Conservation (phyloP, 2,329 filamentous ascomycete species). For the Tolypocladium album region DNA sequence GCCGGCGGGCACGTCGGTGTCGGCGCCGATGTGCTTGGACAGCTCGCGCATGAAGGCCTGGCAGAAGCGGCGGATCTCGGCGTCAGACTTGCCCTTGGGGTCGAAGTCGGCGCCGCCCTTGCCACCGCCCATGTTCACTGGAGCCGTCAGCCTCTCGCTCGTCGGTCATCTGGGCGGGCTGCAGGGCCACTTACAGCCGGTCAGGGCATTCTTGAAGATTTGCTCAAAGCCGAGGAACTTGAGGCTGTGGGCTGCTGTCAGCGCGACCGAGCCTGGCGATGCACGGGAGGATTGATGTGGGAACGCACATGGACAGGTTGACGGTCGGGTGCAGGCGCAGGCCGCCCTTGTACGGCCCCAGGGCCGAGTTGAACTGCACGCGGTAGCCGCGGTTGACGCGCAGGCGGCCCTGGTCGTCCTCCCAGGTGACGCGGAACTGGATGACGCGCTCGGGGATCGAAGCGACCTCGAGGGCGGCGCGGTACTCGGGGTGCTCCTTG, state of each 20-base stretch:
- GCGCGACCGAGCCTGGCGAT: background rate
- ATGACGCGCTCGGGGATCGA: conserved; percentile 90
- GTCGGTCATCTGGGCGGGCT: background rate
- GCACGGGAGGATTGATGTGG: too few relatives aligned
- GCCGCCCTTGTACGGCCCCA: conserved; percentile 97
- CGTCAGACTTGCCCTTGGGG: conserved; percentile 96
- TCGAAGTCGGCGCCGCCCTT: conserved; percentile 98
- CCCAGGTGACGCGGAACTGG: conserved; percentile 96
- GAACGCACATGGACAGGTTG: conserved; percentile 53
- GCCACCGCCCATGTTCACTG: conserved; percentile 73
- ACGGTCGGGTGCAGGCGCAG: conserved; percentile 88
- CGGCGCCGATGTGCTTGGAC: conserved; percentile 88
- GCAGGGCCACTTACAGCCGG: conserved; percentile 57
- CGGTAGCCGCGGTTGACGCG: conserved; percentile 93
- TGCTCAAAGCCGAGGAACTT: conserved; percentile 99
- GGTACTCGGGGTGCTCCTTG: conserved; percentile 88
- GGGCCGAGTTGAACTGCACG: conserved; percentile 96
- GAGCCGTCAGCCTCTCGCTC: background rate
- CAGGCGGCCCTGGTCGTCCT: conserved; percentile 80
- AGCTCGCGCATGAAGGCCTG: conserved; percentile 93
- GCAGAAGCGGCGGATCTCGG: conserved; percentile 96
- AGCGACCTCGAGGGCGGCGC: conserved; percentile 76
- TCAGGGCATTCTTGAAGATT: conserved; percentile 99
- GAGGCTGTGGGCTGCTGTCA: conserved; percentile 34
- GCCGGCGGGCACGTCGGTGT: conserved; percentile 92